A percentile compares a stretch with the other conserved stretches of the same genome.
phyloP scores from a whole-genome alignment of 106 monocot genomes.

The Dioscorea dumetorum region DNA sequence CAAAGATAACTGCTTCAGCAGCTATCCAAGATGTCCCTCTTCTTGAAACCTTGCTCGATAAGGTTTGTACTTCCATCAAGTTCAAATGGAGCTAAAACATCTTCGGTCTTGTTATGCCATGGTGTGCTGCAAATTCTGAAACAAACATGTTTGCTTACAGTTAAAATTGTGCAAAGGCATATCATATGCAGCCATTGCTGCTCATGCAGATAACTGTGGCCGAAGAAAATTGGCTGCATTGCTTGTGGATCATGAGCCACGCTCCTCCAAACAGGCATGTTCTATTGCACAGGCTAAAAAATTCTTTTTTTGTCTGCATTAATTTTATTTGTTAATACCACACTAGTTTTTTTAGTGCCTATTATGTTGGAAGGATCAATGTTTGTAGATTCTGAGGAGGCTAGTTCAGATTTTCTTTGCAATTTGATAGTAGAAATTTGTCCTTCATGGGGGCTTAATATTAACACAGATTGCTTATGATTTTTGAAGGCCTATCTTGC shows the following conservation, averaged over 20 bases:
- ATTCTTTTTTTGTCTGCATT: background rate
- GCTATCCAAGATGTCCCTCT: constrained; percentile 54
- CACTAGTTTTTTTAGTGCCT: no score
- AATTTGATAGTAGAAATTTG: no score
- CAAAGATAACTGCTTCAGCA: constrained; percentile 79
- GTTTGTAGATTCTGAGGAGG: no score
- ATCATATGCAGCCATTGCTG: constrained; percentile 91
- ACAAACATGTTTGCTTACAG: constrained; percentile 33
- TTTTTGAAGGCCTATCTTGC: no score
- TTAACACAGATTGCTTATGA: no score
- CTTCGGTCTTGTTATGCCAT: background rate
- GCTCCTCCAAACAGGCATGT: constrained; percentile 76
- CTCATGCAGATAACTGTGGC: constrained; percentile 82
- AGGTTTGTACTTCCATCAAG: constrained; percentile 37
- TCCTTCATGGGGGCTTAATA: no score
- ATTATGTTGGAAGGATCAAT: no score
- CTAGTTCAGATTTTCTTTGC: no score
- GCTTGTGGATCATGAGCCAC: constrained; percentile 89
- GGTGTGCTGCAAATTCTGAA: constrained; percentile 7
- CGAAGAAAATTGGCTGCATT: constrained; percentile 84
- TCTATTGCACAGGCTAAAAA: constrained; percentile 6
- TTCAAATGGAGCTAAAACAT: background rate
- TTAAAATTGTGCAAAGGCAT: constrained; percentile 85
- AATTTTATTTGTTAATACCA: no score
- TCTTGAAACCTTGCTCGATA: constrained; percentile 81